Conservation (phyloP, 495 filamentous ascomycete species). For the Viridothelium virens region DNA sequence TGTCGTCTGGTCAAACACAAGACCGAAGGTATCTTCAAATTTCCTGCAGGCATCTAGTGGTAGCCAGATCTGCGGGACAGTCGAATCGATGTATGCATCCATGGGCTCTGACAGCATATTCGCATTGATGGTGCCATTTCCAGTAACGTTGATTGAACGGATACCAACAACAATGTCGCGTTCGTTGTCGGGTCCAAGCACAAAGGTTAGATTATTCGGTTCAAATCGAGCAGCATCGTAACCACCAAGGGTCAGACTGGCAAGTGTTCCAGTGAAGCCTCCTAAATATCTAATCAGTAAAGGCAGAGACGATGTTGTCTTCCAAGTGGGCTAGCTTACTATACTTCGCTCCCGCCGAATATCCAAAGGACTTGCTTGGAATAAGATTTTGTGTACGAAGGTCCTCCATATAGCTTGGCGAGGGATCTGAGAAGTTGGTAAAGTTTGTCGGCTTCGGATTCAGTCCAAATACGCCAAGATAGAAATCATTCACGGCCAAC, state of each 20-base stretch:
- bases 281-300: slow-evolving; percentile 10
- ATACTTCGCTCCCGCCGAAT: slow-evolving; percentile 33
- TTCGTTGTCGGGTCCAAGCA: slow-evolving; percentile 26
- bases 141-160: slow-evolving; percentile 27
- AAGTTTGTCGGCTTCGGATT: slow-evolving; percentile 35
- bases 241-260: slow-evolving; percentile 33
- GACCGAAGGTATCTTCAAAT: slow-evolving; percentile 33
- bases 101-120: slow-evolving; percentile 27
- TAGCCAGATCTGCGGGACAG: slow-evolving; percentile 33
- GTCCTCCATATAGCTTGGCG: slow-evolving; percentile 28
- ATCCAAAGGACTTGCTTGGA: slow-evolving; percentile 32
- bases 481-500: slow-evolving; percentile 28
- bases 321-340: slow-evolving; percentile 7
- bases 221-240: slow-evolving; percentile 30
- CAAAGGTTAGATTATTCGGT: slow-evolving; percentile 25
- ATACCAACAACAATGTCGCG: slow-evolving; percentile 31
- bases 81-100: slow-evolving; percentile 28
- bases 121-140: slow-evolving; percentile 12
- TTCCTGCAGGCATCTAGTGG: slow-evolving; percentile 27
- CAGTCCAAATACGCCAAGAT: slow-evolving; percentile 31
- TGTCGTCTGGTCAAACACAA: slow-evolving; percentile 28
- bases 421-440: slow-evolving; percentile 26
- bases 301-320: not conserved
- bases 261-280: slow-evolving; percentile 27
- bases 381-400: slow-evolving; percentile 30